These are phyloP conservation scores for Trypanosoma scelopori DNA, from an alignment of 208 protist genomes.

Conservation along the genomic window DNA sequence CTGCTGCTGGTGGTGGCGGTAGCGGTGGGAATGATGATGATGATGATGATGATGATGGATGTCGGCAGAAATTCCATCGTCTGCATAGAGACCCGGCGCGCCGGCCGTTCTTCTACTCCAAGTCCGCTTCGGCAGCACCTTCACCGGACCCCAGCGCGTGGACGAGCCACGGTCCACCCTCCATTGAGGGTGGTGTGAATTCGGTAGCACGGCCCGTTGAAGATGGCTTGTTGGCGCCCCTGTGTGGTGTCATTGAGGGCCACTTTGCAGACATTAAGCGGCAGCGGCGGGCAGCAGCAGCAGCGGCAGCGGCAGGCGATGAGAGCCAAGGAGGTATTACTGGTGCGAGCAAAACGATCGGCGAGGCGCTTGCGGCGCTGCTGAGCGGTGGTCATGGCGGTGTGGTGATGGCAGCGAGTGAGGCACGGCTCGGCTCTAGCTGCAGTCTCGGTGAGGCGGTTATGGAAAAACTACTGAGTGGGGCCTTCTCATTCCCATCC, in stretches of 20 bases:
- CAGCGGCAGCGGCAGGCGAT: neutral
- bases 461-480: conserved; percentile 5
- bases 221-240: conserved; percentile 37
- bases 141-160: neutral
- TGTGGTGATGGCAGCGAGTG: neutral
- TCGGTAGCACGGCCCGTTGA: conserved; percentile 12
- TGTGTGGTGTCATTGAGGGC: conserved; percentile 51
- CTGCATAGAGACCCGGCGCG: conserved; percentile 25
- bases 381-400: conserved; percentile 25
- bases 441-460: neutral
- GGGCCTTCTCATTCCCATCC: conserved; percentile 1
- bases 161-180: neutral
- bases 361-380: neutral
- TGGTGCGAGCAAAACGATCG: neutral
- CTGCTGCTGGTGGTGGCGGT: too few species aligned
- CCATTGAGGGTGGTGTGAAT: neutral
- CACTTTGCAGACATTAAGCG: conserved; percentile 25
- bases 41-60: neutral
- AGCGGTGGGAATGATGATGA: too few species aligned
- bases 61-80: neutral
- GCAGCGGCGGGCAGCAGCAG: neutral
- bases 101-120: conserved; percentile 39
- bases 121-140: neutral
- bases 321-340: neutral
- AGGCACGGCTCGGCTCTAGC: too few species aligned